Evolutionary conservation across 2,329 filamentous ascomycete genomes (phyloP).

Genomic region (Cercospora sp.): DNA sequence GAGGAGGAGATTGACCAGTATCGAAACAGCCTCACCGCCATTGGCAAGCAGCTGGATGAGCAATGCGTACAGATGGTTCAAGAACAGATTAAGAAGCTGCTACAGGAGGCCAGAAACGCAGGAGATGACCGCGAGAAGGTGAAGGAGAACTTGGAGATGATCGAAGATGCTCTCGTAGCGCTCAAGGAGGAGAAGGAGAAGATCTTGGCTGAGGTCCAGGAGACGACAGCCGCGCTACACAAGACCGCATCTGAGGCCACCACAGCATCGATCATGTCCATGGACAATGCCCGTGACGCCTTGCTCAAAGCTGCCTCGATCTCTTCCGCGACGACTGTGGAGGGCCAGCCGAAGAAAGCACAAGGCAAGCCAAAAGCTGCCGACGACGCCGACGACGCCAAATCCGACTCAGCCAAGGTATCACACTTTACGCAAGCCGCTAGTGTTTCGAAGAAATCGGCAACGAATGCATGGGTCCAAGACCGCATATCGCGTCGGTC

Average conservation of each 20-base stretch:
- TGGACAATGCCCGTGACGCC: neutral
- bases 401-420: neutral
- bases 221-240: constrained; percentile 12
- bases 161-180: constrained; percentile 26
- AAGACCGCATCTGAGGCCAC: neutral
- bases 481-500: neutral
- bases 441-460: neutral
- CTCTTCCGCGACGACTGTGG: neutral
- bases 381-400: neutral
- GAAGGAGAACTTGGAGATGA: constrained; percentile 19
- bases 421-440: neutral
- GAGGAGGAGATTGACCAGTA: constrained; percentile 27
- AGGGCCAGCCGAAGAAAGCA: neutral
- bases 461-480: neutral
- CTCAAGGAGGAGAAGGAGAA: constrained; percentile 25
- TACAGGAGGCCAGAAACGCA: constrained; percentile 20
- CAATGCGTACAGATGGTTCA: constrained; percentile 20
- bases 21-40: constrained; percentile 18
- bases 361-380: neutral
- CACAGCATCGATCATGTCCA: neutral
- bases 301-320: neutral
- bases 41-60: constrained; percentile 25
- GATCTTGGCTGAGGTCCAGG: constrained; percentile 20
- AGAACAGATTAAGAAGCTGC: constrained; percentile 20
- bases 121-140: constrained; percentile 19